Conservation (phyloP, 2,329 filamentous ascomycete species). For the Cryphonectria naterciae region DNA sequence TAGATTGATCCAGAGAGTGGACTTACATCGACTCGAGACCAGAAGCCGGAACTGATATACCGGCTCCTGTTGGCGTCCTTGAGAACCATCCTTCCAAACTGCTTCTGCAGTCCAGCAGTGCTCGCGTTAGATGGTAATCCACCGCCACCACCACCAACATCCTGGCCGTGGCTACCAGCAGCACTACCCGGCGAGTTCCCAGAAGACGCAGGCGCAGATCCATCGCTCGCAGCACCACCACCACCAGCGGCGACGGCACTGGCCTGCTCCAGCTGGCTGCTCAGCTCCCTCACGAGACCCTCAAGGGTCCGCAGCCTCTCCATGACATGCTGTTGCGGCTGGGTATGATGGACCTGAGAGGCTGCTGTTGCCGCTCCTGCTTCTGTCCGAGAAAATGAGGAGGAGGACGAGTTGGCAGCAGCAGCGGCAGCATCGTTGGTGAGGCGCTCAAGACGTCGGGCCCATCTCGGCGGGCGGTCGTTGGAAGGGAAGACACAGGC, state of each 20-base stretch:
- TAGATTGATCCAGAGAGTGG: neutral
- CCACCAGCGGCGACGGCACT: conserved; percentile 34
- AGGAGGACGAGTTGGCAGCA: neutral
- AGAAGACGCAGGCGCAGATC: conserved; percentile 33
- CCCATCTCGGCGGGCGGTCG: conserved; percentile 58
- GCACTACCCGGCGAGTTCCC: conserved; percentile 38
- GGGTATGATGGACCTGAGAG: conserved; percentile 34
- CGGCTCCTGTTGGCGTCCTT: conserved; percentile 47
- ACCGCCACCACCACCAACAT: conserved; percentile 22
- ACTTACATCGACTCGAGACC: conserved; percentile 59
- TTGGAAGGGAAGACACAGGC: conserved; percentile 54
- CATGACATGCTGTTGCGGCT: conserved; percentile 45
- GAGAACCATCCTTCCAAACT: conserved; percentile 54
- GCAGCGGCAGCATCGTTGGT: conserved; percentile 33
- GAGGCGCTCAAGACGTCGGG: conserved; percentile 52
- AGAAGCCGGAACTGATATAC: conserved; percentile 58
- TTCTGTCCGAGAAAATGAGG: neutral
- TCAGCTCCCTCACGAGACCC: conserved; percentile 54
- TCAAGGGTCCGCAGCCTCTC: conserved; percentile 55
- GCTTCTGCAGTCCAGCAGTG: conserved; percentile 39
- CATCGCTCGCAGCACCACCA: conserved; percentile 32
- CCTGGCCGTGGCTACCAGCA: conserved; percentile 31
- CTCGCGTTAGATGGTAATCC: conserved; percentile 12
- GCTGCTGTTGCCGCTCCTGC: conserved; percentile 37
- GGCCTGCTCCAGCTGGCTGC: conserved; percentile 49